phyloP scores from a whole-genome alignment of 495 filamentous ascomycete genomes.

The Penicillium diatomitis region DNA sequence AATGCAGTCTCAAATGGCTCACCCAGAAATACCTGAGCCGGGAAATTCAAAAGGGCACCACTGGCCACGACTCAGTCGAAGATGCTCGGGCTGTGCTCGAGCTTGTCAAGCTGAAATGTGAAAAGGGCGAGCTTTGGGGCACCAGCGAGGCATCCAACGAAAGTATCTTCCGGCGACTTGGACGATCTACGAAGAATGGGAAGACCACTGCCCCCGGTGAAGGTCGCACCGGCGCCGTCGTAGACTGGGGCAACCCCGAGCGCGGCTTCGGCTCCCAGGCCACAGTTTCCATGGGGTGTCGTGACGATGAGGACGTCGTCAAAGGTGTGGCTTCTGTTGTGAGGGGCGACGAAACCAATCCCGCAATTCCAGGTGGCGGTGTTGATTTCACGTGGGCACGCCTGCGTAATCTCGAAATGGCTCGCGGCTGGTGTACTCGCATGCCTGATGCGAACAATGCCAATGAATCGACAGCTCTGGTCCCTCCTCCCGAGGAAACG shows the following conservation, averaged over 20 bases:
- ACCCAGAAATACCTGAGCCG: constrained; percentile 69
- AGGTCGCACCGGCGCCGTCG: constrained; percentile 63
- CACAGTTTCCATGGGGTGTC: constrained; percentile 61
- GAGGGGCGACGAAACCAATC: constrained; percentile 55
- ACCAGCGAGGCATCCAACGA: constrained; percentile 65
- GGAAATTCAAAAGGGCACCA: constrained; percentile 73
- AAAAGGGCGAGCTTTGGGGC: constrained; percentile 79
- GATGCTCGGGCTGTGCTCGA: constrained; percentile 86
- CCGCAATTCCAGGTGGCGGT: constrained; percentile 54
- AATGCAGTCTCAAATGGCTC: constrained; percentile 73
- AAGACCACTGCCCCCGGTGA: constrained; percentile 33
- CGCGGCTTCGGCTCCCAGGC: constrained; percentile 66
- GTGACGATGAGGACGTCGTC: constrained; percentile 65
- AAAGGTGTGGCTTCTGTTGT: constrained; percentile 57
- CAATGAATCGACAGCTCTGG: constrained; percentile 40
- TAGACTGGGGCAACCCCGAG: constrained; percentile 81
- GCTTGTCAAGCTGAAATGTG: constrained; percentile 88
- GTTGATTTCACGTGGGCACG: constrained; percentile 88
- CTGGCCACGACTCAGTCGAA: constrained; percentile 85
- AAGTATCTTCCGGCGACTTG: constrained; percentile 78
- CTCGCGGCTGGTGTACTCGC: constrained; percentile 74
- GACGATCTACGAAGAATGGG: constrained; percentile 46
- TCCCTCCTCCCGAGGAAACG: constrained; percentile 18
- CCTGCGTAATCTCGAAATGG: constrained; percentile 72
- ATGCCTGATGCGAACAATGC: constrained; percentile 38